phyloP scores from a whole-genome alignment of 2,329 filamentous ascomycete species.

The Incumbomyces delicatus region DNA sequence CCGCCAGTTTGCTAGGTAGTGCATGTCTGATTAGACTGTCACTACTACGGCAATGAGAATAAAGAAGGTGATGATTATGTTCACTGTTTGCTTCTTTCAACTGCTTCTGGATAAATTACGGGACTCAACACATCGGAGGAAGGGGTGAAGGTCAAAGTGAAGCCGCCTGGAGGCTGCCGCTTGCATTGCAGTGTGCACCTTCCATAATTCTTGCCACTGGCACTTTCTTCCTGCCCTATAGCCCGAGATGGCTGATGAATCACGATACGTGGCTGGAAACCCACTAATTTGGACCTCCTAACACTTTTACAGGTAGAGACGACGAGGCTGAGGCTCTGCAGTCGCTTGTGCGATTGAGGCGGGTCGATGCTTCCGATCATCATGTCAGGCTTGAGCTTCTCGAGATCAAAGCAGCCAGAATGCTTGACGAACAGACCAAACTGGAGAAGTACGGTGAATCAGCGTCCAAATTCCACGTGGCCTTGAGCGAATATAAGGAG shows the following conservation, averaged over 20 bases:
- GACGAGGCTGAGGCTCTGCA: too few relatives aligned
- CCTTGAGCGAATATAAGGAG: constrained; percentile 56
- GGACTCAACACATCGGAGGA: constrained; percentile 27
- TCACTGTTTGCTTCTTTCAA: too few relatives aligned
- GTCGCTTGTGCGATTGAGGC: constrained; percentile 34
- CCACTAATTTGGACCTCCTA: too few relatives aligned
- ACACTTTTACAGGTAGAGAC: too few relatives aligned
- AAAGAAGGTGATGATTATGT: too few relatives aligned
- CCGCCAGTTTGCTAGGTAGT: too few relatives aligned
- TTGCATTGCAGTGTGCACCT: constrained; percentile 60
- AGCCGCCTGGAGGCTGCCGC: constrained; percentile 64
- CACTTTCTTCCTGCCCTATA: constrained; percentile 70
- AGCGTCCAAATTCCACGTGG: constrained; percentile 27
- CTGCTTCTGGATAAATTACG: constrained; percentile 40
- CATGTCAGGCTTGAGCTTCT: constrained; percentile 65
- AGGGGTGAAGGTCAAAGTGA: constrained; percentile 50
- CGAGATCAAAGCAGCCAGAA: constrained; percentile 67
- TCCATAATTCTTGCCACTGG: constrained; percentile 57
- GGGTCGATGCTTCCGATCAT: constrained; percentile 52
- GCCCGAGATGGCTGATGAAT: constrained; percentile 61
- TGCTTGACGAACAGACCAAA: constrained; percentile 66
- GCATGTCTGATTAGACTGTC: too few relatives aligned
- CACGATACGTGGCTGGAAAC: constrained; percentile 23
- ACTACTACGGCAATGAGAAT: too few relatives aligned
- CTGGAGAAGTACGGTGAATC: constrained; percentile 48